Evolutionary conservation across 768 basidiomycete species (phyloP).

Genomic region (Macrolepiota albuminosa): DNA sequence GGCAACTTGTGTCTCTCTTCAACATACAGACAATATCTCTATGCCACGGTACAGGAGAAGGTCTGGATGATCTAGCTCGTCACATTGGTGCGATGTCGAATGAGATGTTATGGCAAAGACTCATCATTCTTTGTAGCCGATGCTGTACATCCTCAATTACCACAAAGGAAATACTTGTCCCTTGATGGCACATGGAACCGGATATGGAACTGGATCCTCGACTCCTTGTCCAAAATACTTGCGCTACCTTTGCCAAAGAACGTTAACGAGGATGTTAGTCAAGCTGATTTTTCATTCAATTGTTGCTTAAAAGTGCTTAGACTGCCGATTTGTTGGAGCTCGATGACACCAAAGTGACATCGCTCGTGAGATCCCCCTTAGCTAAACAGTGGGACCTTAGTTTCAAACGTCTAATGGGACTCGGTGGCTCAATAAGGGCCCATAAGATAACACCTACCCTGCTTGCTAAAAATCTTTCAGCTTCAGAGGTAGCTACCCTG

Average conservation of each 20-base stretch:
- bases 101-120: neutral
- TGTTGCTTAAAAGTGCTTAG: neutral
- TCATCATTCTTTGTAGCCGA: neutral
- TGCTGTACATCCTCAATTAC: neutral
- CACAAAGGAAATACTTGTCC: neutral
- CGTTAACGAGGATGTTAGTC: conserved; percentile 1
- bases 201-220: neutral
- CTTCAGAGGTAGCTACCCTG: conserved; percentile 1
- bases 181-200: neutral
- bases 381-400: neutral
- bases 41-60: neutral
- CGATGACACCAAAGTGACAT: neutral
- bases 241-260: neutral
- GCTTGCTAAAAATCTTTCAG: neutral
- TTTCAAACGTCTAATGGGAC: neutral
- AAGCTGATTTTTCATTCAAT: neutral
- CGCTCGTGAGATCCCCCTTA: neutral
- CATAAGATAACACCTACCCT: conserved; percentile 4
- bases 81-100: neutral
- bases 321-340: conserved; percentile 2
- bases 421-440: neutral
- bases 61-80: neutral
- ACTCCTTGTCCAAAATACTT: neutral
- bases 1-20: neutral
- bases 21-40: neutral